phyloP scores from a whole-genome alignment of 2,329 filamentous ascomycete genomes.

The Xylariaceae sp. region DNA sequence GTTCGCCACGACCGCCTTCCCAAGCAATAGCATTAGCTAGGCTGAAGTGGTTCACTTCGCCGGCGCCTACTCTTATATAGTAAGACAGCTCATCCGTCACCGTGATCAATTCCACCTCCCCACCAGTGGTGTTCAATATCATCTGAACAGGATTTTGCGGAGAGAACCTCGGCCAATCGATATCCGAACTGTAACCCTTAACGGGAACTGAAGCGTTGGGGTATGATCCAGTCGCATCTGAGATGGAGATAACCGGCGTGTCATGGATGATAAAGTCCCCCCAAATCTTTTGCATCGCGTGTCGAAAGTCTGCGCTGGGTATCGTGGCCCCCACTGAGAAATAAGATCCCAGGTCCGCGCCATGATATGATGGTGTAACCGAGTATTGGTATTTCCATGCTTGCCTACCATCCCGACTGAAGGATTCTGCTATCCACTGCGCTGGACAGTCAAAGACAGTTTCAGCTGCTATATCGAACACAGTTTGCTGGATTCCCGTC shows the following conservation, averaged over 20 bases:
- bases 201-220: constrained; percentile 29
- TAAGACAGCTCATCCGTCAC: constrained; percentile 25
- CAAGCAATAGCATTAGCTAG: constrained; percentile 21
- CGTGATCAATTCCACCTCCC: constrained; percentile 18
- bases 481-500: constrained; percentile 46
- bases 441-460: constrained; percentile 47
- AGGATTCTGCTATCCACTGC: constrained; percentile 47
- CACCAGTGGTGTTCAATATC: constrained; percentile 43
- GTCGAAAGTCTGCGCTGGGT: constrained; percentile 31
- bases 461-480: constrained; percentile 45
- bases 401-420: constrained; percentile 26
- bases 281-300: constrained; percentile 39
- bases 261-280: constrained; percentile 41
- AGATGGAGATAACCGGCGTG: constrained; percentile 36
- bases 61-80: constrained; percentile 21
- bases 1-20: constrained; percentile 25
- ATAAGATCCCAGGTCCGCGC: constrained; percentile 32
- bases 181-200: constrained; percentile 19
- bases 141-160: constrained; percentile 34
- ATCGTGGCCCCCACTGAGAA: constrained; percentile 28
- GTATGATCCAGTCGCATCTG: constrained; percentile 29
- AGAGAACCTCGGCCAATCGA: constrained; percentile 33
- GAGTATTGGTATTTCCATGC: constrained; percentile 43
- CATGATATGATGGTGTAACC: constrained; percentile 33
- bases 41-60: constrained; percentile 26